These are phyloP conservation scores for Yamadazyma jaroonii DNA, from an alignment of 1,139 yeast genomes.

Conservation along the genomic window DNA sequence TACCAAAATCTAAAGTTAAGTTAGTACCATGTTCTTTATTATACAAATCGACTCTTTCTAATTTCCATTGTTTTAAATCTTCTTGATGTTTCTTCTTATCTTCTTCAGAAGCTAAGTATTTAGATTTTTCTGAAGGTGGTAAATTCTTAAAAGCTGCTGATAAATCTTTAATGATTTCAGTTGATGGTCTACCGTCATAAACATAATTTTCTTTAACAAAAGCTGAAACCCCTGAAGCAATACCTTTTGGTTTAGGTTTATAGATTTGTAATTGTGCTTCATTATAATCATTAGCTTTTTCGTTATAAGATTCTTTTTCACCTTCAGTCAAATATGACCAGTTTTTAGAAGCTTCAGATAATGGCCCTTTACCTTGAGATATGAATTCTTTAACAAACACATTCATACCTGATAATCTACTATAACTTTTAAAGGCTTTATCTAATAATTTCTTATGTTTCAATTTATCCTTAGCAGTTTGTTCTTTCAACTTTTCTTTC, in stretches of 20 bases:
- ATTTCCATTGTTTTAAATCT: slow-evolving; percentile 27
- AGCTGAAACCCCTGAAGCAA: slow-evolving; percentile 29
- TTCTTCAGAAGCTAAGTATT: slow-evolving; percentile 21
- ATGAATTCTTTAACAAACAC: slow-evolving; percentile 22
- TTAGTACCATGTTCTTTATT: slow-evolving; percentile 12
- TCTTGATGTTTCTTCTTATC: slow-evolving; percentile 20
- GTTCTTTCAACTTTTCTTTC: slow-evolving; percentile 13
- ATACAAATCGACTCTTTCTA: slow-evolving; percentile 12
- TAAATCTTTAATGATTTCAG: slow-evolving; percentile 26
- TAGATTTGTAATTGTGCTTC: slow-evolving; percentile 22
- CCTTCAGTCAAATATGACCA: slow-evolving; percentile 16
- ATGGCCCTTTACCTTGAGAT: slow-evolving; percentile 10
- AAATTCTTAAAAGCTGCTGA: slow-evolving; percentile 30
- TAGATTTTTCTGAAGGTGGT: slow-evolving; percentile 25
- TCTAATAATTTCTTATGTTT: slow-evolving; percentile 19
- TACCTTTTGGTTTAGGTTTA: slow-evolving; percentile 35
- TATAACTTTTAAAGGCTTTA: slow-evolving; percentile 27
- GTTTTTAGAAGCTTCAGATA: slow-evolving; percentile 7
- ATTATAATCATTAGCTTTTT: slow-evolving; percentile 27
- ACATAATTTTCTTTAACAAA: slow-evolving; percentile 29
- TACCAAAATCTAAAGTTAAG: slow-evolving; percentile 4
- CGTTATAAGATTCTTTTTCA: slow-evolving; percentile 25
- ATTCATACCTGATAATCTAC: slow-evolving; percentile 28
- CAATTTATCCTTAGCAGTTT: slow-evolving; percentile 12
- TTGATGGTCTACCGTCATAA: slow-evolving; percentile 18